Evolutionary conservation across 305 asterid species (phyloP), one percentile per base, ranked within the genome.

Genomic region (Solanum hybrid): DNA sequence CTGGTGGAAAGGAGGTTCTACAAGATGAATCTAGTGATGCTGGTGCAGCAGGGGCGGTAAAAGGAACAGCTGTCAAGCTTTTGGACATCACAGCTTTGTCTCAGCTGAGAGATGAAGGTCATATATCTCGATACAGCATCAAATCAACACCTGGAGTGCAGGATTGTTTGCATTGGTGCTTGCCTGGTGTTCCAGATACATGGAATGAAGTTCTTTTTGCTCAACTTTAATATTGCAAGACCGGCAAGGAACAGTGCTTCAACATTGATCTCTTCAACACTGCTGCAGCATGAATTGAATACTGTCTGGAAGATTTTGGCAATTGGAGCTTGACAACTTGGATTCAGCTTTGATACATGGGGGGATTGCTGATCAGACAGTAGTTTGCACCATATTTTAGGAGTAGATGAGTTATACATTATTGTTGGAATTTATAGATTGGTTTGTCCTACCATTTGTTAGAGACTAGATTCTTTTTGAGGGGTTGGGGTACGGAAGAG

Each of bases 161-260:
- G 92, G 99, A 97, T 93, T 97, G 99, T 92, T 92, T 96, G 95
- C 99, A 97, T 84, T 97, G 99, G 99, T 97, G 99, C 93, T 93
- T 97, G 87, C 99, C 99, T 0, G 99, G 99, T 86, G 91, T 97
- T 88, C 99, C 99, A 2, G 99, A 97, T 93, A 90, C 98, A 26
- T 96, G 99, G 99, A 97, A 96, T 88, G 98, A 96, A 89, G 88
- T 97, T 92, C 94, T 97, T 89, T 95, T 92, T 87, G 96, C 98
- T 6, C 98, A 95, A 78, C 34, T 97, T 51, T 96, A 90, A 76
- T 72, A 51, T 29, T 84, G 29, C 87, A 84, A 31, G 40, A 51
- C 37, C 9, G 9, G 24, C 37, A 27, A 37, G 86, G 86, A 19
- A 40, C 26, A 40, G 8, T 40, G 36, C 86, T 80, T 17, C 17